Percentiles rank a stretch among this genome's conserved stretches.
These are phyloP conservation scores for Termitomyces sp. DNA, from an alignment of 1,284 basidiomycete species.

Conservation along the genomic window DNA sequence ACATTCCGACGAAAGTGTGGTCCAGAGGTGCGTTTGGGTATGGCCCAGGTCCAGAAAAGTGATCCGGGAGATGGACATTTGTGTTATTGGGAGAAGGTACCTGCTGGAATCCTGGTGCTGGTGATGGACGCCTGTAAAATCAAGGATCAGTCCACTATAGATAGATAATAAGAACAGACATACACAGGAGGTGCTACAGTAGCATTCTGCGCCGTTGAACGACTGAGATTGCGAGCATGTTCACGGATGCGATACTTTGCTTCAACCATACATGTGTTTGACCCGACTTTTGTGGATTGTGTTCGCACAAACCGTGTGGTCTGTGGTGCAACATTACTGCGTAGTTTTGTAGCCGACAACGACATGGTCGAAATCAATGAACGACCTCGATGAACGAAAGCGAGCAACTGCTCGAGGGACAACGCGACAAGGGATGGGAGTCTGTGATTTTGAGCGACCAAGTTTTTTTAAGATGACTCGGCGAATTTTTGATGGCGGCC, in stretches of 20 bases:
- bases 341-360: slow-evolving; percentile 32
- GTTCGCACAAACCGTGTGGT: slow-evolving; percentile 40
- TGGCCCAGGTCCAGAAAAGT: slow-evolving; percentile 42
- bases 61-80: slow-evolving; percentile 38
- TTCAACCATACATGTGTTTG: slow-evolving; percentile 51
- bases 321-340: slow-evolving; percentile 43
- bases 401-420: not conserved
- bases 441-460: not conserved
- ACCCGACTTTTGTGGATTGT: slow-evolving; percentile 43
- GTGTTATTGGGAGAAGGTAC: slow-evolving; percentile 44
- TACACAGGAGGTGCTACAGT: slow-evolving; percentile 51
- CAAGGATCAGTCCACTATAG: slow-evolving; percentile 6
- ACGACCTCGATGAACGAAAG: not conserved
- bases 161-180: slow-evolving; percentile 33
- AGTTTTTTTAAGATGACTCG: slow-evolving; percentile 9
- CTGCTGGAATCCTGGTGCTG: slow-evolving; percentile 65
- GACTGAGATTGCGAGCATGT: slow-evolving; percentile 62
- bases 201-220: slow-evolving; percentile 54
- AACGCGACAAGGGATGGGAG: slow-evolving; percentile 3
- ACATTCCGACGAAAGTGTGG: slow-evolving; percentile 86
- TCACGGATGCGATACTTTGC: slow-evolving; percentile 72
- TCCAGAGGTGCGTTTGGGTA: slow-evolving; percentile 53
- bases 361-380: slow-evolving; percentile 19
- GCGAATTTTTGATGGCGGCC: slow-evolving; percentile 8
- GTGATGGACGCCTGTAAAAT: slow-evolving; percentile 53